Percentiles rank a stretch among this genome's conserved stretches.
These are phyloP conservation scores for Conticribra guillardii DNA, from an alignment of 108 stramenopile species.

Conservation along the genomic window DNA sequence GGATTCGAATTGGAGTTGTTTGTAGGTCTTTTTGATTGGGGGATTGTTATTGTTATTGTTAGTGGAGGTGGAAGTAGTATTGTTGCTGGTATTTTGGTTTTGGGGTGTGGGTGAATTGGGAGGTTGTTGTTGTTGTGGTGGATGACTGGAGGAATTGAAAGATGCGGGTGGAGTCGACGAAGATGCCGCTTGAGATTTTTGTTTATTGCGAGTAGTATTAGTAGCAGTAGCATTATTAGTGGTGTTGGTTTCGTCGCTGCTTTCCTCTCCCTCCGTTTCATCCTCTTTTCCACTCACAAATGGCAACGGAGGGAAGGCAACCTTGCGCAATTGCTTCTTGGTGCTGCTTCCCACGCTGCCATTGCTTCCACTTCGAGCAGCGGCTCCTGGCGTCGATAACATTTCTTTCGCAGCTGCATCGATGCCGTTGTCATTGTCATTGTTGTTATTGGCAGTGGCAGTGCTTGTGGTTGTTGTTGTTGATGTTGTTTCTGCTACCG, in stretches of 20 bases:
- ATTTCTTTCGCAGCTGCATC: not conserved
- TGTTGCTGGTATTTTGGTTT: not conserved
- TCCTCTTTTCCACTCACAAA: no score
- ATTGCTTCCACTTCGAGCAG: not conserved
- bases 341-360: constrained; percentile 8
- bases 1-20: constrained; percentile 68
- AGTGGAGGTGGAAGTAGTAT: not conserved
- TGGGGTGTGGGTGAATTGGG: not conserved
- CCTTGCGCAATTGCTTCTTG: constrained; percentile 20
- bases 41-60: constrained; percentile 15
- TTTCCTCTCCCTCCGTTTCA: constrained; percentile 7
- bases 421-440: not conserved
- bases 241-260: not conserved
- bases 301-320: constrained; percentile 35
- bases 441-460: no score
- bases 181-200: no score
- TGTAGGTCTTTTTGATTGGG: constrained; percentile 51
- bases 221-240: not conserved
- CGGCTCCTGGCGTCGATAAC: not conserved
- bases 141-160: constrained; percentile 66
- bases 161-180: no score
- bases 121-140: constrained; percentile 7
- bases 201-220: no score
- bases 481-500: no score
- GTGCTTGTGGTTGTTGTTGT: no score